Percentiles rank a stretch among this genome's conserved stretches.
Evolutionary conservation across 1,284 basidiomycete species (phyloP).

Genomic region (Hemileia vastatrix): DNA sequence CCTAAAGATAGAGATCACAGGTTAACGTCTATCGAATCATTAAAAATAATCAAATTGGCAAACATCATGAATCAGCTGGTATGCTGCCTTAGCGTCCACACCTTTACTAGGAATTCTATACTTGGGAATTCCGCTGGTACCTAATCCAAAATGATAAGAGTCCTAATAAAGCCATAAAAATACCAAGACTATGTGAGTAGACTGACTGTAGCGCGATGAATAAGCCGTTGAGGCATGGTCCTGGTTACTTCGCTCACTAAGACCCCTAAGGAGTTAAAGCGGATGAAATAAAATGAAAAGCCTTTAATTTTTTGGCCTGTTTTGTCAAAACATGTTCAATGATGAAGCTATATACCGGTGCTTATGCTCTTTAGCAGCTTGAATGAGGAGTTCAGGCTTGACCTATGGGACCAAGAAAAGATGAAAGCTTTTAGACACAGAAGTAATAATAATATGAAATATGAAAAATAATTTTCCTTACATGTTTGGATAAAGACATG

Average conservation of each 20-base stretch:
- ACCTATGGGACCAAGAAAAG: too few species aligned
- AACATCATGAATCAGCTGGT: constrained; percentile 65
- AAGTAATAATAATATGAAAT: too few species aligned
- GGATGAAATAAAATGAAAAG: neutral
- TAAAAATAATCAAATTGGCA: neutral
- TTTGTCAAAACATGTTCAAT: neutral
- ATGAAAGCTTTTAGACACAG: too few species aligned
- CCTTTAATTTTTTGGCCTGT: neutral
- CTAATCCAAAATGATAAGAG: constrained; percentile 42
- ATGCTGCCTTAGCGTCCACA: constrained; percentile 45
- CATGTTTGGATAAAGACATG: too few species aligned
- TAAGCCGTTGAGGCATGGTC: neutral
- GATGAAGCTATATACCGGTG: constrained; percentile 4
- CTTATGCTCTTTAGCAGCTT: constrained; percentile 15
- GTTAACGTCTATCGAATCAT: neutral
- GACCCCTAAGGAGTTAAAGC: neutral
- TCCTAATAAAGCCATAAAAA: constrained; percentile 32
- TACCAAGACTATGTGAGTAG: constrained; percentile 14
- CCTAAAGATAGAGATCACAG: constrained; percentile 35
- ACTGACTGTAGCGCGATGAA: constrained; percentile 28
- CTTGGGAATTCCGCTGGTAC: constrained; percentile 44
- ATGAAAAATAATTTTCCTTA: too few species aligned
- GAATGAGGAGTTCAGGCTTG: constrained; percentile 28
- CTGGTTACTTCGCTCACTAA: neutral
- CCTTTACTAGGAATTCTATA: constrained; percentile 46